Evolutionary conservation across 805 yeast species (phyloP), one percentile per base, ranked within the genome.

Genomic region (Candida manassasensis): DNA sequence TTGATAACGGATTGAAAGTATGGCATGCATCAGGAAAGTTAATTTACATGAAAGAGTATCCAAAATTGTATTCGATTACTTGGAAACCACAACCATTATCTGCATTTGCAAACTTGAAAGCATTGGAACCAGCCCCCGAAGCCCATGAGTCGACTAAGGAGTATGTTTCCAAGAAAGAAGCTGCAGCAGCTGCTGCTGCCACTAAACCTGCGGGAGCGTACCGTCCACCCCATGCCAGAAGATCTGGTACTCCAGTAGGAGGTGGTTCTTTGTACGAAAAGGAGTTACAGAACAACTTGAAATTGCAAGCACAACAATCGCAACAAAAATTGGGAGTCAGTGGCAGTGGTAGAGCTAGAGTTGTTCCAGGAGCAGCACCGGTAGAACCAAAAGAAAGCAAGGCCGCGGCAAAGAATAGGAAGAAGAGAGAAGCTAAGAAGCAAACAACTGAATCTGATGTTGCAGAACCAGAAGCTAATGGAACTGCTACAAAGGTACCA

Each of bases 151-250:
- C 85, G 29, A 95, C 88, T 14, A 64, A 70, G 28, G 84, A 77
- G 38, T 77, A 65, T 49, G 48, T 71, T 45, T 67, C 67, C 22
- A 69, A 69, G 47, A 60, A 55, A 40, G 61, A 61, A 32, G 59
- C 60, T 12, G 50, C 50, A 27, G 48, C 55, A 26, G 54, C 60
- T 5, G 45, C 53, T 26, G 54, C 59, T 12, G 58, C 67, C 13
- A 56, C 72, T 36, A 82, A 81, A 54, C 81, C 89, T 36, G 73
- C 77, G 21, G 96, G 96, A 36, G 97, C 97, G 27, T 93, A 93
- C 59, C 78, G 95, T 58, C 98, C 98, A 16, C 98, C 99, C 2
- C 96, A 88, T 59, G 96, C 97, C 8, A 75, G 95, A 58, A 69
- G 55, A 36, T 59, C 61, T 14, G 34, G 35, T 18, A 27, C 45